Conservation (phyloP, 345 rosid species). For the Boechera divaricarpa region DNA sequence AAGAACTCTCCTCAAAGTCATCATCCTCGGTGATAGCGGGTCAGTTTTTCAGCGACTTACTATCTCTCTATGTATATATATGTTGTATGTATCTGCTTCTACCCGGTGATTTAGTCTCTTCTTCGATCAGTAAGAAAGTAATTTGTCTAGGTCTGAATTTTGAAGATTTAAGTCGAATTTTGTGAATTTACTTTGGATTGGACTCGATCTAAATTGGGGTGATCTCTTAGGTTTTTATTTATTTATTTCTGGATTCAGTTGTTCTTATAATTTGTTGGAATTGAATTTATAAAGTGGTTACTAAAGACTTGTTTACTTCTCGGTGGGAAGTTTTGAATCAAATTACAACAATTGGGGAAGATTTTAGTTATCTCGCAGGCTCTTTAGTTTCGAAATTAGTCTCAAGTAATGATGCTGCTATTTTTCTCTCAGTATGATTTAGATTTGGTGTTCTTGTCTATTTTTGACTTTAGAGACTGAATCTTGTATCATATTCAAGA, state of each 20-base stretch:
- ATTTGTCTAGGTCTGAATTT: not conserved
- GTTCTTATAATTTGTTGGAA: not conserved
- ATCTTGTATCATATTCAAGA: slow-evolving; percentile 3
- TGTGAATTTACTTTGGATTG: not conserved
- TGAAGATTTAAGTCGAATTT: not conserved
- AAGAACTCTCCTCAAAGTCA: slow-evolving; percentile 92
- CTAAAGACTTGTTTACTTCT: not conserved
- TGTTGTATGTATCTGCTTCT: slow-evolving; percentile 7
- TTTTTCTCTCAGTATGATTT: slow-evolving; percentile 6
- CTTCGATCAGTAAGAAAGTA: not conserved
- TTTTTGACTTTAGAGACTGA: not conserved
- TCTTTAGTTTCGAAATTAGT: not conserved
- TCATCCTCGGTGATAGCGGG: slow-evolving; percentile 99
- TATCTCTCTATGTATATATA: not conserved
- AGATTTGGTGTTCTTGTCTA: not conserved
- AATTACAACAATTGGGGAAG: not conserved
- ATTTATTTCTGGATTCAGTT: not conserved
- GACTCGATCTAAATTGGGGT: slow-evolving; percentile 24
- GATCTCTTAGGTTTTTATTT: not conserved
- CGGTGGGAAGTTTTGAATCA: not conserved
- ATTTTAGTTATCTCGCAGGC: not conserved
- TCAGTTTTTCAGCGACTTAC: slow-evolving; percentile 30
- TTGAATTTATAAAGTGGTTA: not conserved
- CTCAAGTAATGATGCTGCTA: slow-evolving; percentile 20
- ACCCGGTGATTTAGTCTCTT: not conserved